phyloP scores from a whole-genome alignment of 306 rosid genomes.

The Vigna nakashimae region DNA sequence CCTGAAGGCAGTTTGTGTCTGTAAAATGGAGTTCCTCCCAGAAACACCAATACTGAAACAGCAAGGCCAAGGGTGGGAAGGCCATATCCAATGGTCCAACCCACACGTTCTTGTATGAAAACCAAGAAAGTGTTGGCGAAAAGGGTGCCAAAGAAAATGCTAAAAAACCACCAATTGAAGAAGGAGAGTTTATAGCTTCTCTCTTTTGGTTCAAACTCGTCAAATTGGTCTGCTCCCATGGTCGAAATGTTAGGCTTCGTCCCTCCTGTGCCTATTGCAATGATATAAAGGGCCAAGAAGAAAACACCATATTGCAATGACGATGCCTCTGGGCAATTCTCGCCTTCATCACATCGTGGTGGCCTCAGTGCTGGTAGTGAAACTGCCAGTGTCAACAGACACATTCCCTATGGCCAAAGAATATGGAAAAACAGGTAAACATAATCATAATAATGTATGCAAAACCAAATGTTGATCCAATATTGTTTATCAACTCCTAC shows the following conservation, averaged over 20 bases:
- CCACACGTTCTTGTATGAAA: constrained; percentile 77
- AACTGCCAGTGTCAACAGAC: constrained; percentile 68
- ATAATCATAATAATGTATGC: background rate
- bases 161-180: constrained; percentile 91
- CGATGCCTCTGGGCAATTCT: constrained; percentile 59
- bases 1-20: constrained; percentile 81
- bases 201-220: constrained; percentile 75
- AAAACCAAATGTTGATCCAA: background rate
- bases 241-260: constrained; percentile 92
- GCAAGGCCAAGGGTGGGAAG: constrained; percentile 80
- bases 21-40: constrained; percentile 65
- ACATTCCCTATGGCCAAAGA: constrained; percentile 64
- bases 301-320: constrained; percentile 65
- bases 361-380: constrained; percentile 71
- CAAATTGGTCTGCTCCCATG: constrained; percentile 94
- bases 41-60: constrained; percentile 64
- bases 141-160: constrained; percentile 73
- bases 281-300: constrained; percentile 66
- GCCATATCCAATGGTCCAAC: constrained; percentile 83
- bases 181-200: constrained; percentile 68
- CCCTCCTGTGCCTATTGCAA: constrained; percentile 83
- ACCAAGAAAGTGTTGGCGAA: constrained; percentile 72
- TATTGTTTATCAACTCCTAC: background rate
- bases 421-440: background rate
- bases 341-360: constrained; percentile 55